Evolutionary conservation across 192 early-diverging fungal genomes (phyloP), one percentile per base, ranked within the genome.

Genomic region (Mycoemilia scoparia): DNA sequence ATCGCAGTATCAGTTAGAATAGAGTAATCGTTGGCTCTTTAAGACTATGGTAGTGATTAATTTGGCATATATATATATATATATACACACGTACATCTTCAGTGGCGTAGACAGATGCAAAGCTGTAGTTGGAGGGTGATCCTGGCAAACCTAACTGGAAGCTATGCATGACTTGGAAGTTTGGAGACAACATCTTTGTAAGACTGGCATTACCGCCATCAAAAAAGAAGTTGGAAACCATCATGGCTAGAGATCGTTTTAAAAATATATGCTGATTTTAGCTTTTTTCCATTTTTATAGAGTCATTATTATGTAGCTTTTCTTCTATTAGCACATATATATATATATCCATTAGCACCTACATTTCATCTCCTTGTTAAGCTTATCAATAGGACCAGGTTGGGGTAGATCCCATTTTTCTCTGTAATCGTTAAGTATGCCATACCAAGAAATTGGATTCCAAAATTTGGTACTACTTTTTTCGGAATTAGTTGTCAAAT

Each of bases 151-250:
- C 93, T 62, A 92, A 77, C 22, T 76, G 65, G 54, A 96, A 80
- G 24, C 77, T 74, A 69, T 99, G 95, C 19, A 81, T 74, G 25
- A 88, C 82, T 43, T 93, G 87, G 66, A 99, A 95, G 68, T 87
- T 86, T 29, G 67, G 80, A 38, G 84, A 86, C 50, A 93, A 59
- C n/a, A 86, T 71, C 46, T 89, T 92, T 16, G 80, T 73, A 41
- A 96, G 67, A 41, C 96, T 87, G 34, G 87, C 83, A 39, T 86
- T 84, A 4, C 79, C 91, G 40, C 95, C 95, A 39, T 99, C 88
- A 51, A 96, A 84, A 44, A 85, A 56, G 57, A 79, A 77, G 58
- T 84, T 77, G 13, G 86, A 78, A 46, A 82, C 63, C 57, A 91
- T 78, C 13, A 78, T 73, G 33, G 57, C 76, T n/a, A n/a, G n/a